Percentiles rank a stretch among this genome's conserved stretches.
Evolutionary conservation across 2,329 filamentous ascomycete genomes (phyloP).

Genomic region (Didymella glomerata): DNA sequence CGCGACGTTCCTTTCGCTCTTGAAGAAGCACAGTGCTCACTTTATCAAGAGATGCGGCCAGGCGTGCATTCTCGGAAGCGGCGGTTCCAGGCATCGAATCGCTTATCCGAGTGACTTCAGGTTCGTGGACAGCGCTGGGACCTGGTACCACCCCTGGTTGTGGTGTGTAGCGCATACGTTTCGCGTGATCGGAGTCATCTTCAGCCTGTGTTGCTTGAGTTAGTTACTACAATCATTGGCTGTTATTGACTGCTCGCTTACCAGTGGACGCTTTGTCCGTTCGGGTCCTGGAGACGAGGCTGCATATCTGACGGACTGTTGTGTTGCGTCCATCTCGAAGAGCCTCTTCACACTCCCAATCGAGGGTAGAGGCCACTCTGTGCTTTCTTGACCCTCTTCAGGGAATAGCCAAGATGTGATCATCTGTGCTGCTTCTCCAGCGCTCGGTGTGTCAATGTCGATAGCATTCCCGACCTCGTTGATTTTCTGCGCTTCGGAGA

Average conservation of each 20-base stretch:
- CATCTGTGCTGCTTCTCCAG: conserved; percentile 34
- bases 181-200: conserved; percentile 39
- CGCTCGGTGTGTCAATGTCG: conserved; percentile 37
- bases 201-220: conserved; percentile 28
- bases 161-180: conserved; percentile 47
- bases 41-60: conserved; percentile 24
- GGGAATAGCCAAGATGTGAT: conserved; percentile 39
- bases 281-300: conserved; percentile 29
- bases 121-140: conserved; percentile 20
- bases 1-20: conserved; percentile 23
- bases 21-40: conserved; percentile 18
- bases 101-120: conserved; percentile 53
- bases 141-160: conserved; percentile 29
- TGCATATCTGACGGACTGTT: conserved; percentile 32
- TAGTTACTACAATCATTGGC: neutral
- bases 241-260: conserved; percentile 9
- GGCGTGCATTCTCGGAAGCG: conserved; percentile 14
- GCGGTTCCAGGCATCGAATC: conserved; percentile 52
- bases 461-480: conserved; percentile 45
- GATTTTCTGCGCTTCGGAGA: conserved; percentile 41
- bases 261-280: conserved; percentile 41
- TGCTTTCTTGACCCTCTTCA: conserved; percentile 12
- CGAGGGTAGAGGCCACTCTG: conserved; percentile 42
- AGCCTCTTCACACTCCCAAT: conserved; percentile 45
- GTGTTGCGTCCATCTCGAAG: conserved; percentile 38